Evolutionary conservation across 139 green algal species (phyloP).

Genomic region (Dunaliella sp.): DNA sequence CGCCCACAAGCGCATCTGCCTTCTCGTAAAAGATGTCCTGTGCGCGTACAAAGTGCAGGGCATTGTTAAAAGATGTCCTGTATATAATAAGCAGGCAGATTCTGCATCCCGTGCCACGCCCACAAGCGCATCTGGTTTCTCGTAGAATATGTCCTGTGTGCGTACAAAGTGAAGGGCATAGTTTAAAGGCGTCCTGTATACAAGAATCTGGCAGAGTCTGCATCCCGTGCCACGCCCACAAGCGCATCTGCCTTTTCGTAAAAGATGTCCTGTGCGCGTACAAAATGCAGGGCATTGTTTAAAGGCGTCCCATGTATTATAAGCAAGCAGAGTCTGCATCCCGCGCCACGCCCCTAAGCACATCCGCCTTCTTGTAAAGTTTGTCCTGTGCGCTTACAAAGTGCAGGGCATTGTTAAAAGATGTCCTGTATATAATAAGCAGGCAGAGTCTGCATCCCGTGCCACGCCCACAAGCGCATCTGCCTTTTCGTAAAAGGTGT

Average conservation of each 20-base stretch:
- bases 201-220: slow-evolving; percentile 40
- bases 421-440: too few relatives aligned
- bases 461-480: slow-evolving; percentile 90
- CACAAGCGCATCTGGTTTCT: slow-evolving; percentile 92
- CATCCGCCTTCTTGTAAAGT: slow-evolving; percentile 56
- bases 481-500: slow-evolving; percentile 19
- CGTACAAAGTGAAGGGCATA: too few relatives aligned
- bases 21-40: slow-evolving; percentile 95
- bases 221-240: slow-evolving; percentile 82
- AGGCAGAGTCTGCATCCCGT: slow-evolving; percentile 48
- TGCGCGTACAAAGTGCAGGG: background rate
- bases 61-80: too few relatives aligned
- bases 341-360: slow-evolving; percentile 82
- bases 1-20: slow-evolving; percentile 90
- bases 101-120: slow-evolving; percentile 74
- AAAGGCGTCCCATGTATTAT: too few relatives aligned
- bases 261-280: slow-evolving; percentile 77
- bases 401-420: too few relatives aligned
- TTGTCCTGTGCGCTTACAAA: background rate
- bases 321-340: slow-evolving; percentile 53
- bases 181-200: too few relatives aligned
- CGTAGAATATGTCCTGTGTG: slow-evolving; percentile 88
- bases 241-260: slow-evolving; percentile 94
- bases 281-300: too few relatives aligned
- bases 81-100: slow-evolving; percentile 42